Conservation (phyloP, 305 asterid genomes). For the Fraxinus floribunda region DNA sequence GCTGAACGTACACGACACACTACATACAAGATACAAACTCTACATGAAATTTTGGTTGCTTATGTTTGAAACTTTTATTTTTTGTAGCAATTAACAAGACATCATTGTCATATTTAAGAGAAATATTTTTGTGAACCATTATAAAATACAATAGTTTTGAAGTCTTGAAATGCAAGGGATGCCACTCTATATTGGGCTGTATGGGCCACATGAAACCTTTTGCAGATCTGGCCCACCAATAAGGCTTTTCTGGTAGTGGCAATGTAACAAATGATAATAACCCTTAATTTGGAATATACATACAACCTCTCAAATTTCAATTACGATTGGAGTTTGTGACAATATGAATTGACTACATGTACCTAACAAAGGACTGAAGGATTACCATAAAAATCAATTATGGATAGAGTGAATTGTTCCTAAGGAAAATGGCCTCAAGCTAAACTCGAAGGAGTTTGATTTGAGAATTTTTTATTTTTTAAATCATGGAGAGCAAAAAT, state of each 20-base stretch:
- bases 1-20: not conserved
- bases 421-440: not conserved
- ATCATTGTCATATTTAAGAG: too few relatives aligned
- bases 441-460: not conserved
- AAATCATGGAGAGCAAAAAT: too few relatives aligned
- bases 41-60: not conserved
- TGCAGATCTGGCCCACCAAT: not conserved
- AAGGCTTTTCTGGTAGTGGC: not conserved
- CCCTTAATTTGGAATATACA: not conserved
- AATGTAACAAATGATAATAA: not conserved
- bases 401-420: not conserved
- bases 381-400: not conserved
- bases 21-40: not conserved
- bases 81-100: not conserved
- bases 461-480: not conserved
- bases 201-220: not conserved
- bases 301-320: not conserved
- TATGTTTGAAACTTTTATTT: not conserved
- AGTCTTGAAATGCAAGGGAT: not conserved
- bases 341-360: not conserved
- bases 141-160: not conserved
- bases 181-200: not conserved
- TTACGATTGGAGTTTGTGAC: not conserved
- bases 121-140: not conserved
- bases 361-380: not conserved